phyloP scores from a whole-genome alignment of 192 early-diverging fungal species.

The Coemansia brasiliensis region DNA sequence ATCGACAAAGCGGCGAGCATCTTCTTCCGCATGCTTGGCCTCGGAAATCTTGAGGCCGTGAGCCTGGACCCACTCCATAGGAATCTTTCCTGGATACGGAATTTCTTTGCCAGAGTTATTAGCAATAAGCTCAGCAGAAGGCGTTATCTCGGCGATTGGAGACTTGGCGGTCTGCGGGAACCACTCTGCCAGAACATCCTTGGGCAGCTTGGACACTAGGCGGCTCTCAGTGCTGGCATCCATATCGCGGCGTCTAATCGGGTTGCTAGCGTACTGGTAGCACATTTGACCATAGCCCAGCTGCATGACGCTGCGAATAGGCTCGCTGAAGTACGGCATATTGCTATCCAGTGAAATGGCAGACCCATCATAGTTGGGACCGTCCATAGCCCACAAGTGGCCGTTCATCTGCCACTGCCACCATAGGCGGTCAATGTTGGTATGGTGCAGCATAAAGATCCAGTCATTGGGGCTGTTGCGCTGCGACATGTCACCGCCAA shows the following conservation, averaged over 20 bases:
- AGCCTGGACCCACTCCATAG: conserved; percentile 40
- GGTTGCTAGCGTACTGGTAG: conserved; percentile 53
- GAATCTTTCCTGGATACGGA: conserved; percentile 34
- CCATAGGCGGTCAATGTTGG: conserved; percentile 57
- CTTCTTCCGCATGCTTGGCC: conserved; percentile 19
- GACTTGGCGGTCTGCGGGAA: conserved; percentile 43
- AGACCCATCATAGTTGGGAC: conserved; percentile 35
- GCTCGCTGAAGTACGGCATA: conserved; percentile 42
- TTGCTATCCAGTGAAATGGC: conserved; percentile 23
- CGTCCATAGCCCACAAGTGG: conserved; percentile 45
- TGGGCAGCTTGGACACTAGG: conserved; percentile 23
- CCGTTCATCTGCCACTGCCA: conserved; percentile 51
- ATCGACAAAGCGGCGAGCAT: conserved; percentile 39
- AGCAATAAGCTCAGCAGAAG: conserved; percentile 1
- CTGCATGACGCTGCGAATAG: conserved; percentile 50
- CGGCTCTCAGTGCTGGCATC: conserved; percentile 9
- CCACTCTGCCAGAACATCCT: conserved; percentile 29
- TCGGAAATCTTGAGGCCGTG: conserved; percentile 28
- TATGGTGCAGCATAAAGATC: conserved; percentile 57
- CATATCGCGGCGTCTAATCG: conserved; percentile 28
- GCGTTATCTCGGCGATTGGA: not conserved
- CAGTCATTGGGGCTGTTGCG: conserved; percentile 54
- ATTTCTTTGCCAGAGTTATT: conserved; percentile 19
- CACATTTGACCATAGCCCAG: conserved; percentile 56
- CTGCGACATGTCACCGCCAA: conserved; percentile 57